phyloP scores from a whole-genome alignment of 805 yeast species.

The Candida montana region DNA sequence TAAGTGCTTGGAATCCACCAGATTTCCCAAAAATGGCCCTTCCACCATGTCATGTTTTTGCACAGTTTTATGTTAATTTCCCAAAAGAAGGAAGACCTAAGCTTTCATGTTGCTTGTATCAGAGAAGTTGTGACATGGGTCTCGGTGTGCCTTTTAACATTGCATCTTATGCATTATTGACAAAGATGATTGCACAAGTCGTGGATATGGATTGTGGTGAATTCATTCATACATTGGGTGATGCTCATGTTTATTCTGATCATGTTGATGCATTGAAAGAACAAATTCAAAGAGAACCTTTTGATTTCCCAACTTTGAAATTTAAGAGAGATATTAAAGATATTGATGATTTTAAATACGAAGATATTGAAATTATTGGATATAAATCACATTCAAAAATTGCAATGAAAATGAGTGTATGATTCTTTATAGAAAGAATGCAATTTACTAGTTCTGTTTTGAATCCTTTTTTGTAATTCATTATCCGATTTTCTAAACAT shows the following conservation, averaged over 20 bases:
- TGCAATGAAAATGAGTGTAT: slow-evolving; percentile 97
- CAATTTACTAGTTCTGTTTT: not conserved
- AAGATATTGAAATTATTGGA: slow-evolving; percentile 76
- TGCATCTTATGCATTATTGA: slow-evolving; percentile 90
- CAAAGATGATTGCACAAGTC: slow-evolving; percentile 94
- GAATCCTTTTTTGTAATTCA: too few species aligned
- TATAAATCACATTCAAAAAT: slow-evolving; percentile 81
- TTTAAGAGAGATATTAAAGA: slow-evolving; percentile 61
- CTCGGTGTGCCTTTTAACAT: slow-evolving; percentile 98
- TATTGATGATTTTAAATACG: slow-evolving; percentile 85
- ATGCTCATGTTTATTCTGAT: slow-evolving; percentile 90
- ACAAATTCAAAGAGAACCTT: slow-evolving; percentile 73
- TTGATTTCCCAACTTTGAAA: slow-evolving; percentile 69
- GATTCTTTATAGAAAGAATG: slow-evolving; percentile 21
- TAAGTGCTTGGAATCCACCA: slow-evolving; percentile 99
- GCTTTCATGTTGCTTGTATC: slow-evolving; percentile 85
- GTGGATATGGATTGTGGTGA: slow-evolving; percentile 95
- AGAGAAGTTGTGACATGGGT: slow-evolving; percentile 99
- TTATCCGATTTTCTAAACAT: too few species aligned
- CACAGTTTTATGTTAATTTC: slow-evolving; percentile 90
- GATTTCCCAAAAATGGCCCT: slow-evolving; percentile 92
- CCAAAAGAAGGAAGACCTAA: slow-evolving; percentile 60
- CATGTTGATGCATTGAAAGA: slow-evolving; percentile 87
- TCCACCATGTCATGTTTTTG: slow-evolving; percentile 97
- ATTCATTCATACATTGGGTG: slow-evolving; percentile 93